These are phyloP conservation scores for Ceratobasidium theobromae DNA, from an alignment of 1,284 basidiomycete genomes.

Conservation along the genomic window DNA sequence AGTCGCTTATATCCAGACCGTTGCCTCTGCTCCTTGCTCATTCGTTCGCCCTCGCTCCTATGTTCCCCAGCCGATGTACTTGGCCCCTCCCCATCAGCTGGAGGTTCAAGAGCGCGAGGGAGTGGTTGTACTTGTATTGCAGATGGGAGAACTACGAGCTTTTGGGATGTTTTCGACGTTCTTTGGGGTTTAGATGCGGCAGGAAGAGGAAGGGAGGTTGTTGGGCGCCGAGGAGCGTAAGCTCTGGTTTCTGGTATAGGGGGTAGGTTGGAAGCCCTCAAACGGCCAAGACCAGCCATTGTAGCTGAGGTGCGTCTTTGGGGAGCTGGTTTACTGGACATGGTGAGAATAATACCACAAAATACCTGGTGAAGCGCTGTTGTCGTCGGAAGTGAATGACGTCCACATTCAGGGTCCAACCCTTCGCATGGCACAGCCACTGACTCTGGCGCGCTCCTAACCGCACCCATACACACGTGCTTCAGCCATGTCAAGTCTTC, in stretches of 20 bases:
- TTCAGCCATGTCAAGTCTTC: slow-evolving; percentile 69
- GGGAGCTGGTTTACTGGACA: slow-evolving; percentile 6
- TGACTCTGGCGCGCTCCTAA: neutral
- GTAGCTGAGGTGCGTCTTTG: slow-evolving; percentile 7
- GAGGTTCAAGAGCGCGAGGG: slow-evolving; percentile 44
- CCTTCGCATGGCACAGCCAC: slow-evolving; percentile 9
- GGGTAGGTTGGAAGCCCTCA: slow-evolving; percentile 32
- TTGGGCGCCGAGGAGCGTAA: slow-evolving; percentile 24
- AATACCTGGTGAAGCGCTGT: neutral
- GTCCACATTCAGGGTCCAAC: neutral
- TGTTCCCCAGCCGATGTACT: slow-evolving; percentile 50
- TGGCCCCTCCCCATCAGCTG: slow-evolving; percentile 41
- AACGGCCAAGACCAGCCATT: slow-evolving; percentile 25
- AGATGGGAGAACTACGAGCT: slow-evolving; percentile 87
- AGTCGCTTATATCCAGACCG: slow-evolving; percentile 73
- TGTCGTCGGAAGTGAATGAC: slow-evolving; percentile 27
- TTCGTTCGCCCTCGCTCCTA: slow-evolving; percentile 78
- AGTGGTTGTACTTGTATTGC: slow-evolving; percentile 87
- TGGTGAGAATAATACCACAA: neutral
- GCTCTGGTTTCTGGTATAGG: slow-evolving; percentile 35
- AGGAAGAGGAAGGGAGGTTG: slow-evolving; percentile 25
- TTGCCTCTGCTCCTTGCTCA: slow-evolving; percentile 75
- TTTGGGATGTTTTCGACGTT: slow-evolving; percentile 89
- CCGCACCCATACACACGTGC: slow-evolving; percentile 5
- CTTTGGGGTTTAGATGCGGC: slow-evolving; percentile 59